Evolutionary conservation across 2,329 filamentous ascomycete genomes (phyloP).

Genomic region (Fusarium albosuccineum): DNA sequence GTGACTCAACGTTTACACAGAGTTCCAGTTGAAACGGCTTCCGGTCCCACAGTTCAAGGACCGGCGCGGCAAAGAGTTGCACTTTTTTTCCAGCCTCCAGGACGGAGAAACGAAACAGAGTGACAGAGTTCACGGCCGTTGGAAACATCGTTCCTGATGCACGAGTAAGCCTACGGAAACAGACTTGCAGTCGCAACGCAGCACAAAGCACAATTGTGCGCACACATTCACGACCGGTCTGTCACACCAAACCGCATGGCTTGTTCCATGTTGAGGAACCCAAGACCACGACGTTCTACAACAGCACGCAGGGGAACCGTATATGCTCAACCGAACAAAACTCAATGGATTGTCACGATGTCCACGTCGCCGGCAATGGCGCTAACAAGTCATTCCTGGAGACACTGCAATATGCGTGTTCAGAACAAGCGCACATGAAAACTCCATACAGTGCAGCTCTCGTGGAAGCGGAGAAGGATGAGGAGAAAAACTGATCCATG

Average conservation of each 20-base stretch:
- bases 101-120: slow-evolving; percentile 10
- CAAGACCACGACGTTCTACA: slow-evolving; percentile 28
- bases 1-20: slow-evolving; percentile 41
- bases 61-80: slow-evolving; percentile 28
- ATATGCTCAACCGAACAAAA: slow-evolving; percentile 23
- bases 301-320: slow-evolving; percentile 31
- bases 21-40: slow-evolving; percentile 35
- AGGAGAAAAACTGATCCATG: slow-evolving; percentile 14
- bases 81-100: slow-evolving; percentile 20
- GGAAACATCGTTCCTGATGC: slow-evolving; percentile 33
- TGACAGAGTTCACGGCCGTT: slow-evolving; percentile 29
- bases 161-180: slow-evolving; percentile 35
- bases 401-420: slow-evolving; percentile 22
- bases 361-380: slow-evolving; percentile 31
- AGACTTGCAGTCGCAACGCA: slow-evolving; percentile 18
- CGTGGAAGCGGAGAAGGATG: background rate
- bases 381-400: slow-evolving; percentile 29
- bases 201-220: slow-evolving; percentile 16
- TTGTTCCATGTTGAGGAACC: slow-evolving; percentile 27
- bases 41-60: slow-evolving; percentile 39
- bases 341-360: slow-evolving; percentile 25
- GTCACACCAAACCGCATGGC: slow-evolving; percentile 36
- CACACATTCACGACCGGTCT: slow-evolving; percentile 20
- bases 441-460: slow-evolving; percentile 27
- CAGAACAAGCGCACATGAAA: slow-evolving; percentile 17